phyloP scores from a whole-genome alignment of 306 rosid species.

The Cajanus cajan region DNA sequence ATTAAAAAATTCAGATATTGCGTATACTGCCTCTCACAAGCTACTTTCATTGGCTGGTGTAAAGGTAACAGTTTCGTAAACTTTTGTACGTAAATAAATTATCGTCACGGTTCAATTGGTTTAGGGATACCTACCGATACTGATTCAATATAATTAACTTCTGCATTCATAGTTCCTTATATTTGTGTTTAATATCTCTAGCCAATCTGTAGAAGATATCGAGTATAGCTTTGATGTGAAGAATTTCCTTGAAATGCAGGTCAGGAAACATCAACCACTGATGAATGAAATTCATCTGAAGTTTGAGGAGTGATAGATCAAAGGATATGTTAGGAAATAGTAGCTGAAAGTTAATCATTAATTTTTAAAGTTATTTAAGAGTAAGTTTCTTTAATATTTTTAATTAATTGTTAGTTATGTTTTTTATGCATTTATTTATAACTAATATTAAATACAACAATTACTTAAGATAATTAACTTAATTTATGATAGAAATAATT shows the following conservation, averaged over 20 bases:
- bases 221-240: background rate
- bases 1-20: conserved; percentile 57
- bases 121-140: background rate
- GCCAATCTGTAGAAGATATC: background rate
- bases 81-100: background rate
- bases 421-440: no score
- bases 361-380: no score
- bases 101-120: background rate
- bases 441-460: no score
- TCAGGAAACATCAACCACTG: conserved; percentile 75
- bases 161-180: conserved; percentile 6
- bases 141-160: conserved; percentile 2
- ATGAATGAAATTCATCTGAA: conserved; percentile 57
- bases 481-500: no score
- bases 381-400: no score
- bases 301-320: conserved; percentile 60
- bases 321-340: no score
- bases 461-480: no score
- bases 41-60: conserved; percentile 88
- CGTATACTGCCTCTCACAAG: conserved; percentile 75
- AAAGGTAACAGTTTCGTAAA: conserved; percentile 47
- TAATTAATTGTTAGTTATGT: no score
- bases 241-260: conserved; percentile 48
- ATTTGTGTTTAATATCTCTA: conserved; percentile 15
- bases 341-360: no score